Evolutionary conservation across 495 filamentous ascomycete genomes (phyloP), one percentile per base, ranked within the genome.

Genomic region (Elasticomyces elasticus): DNA sequence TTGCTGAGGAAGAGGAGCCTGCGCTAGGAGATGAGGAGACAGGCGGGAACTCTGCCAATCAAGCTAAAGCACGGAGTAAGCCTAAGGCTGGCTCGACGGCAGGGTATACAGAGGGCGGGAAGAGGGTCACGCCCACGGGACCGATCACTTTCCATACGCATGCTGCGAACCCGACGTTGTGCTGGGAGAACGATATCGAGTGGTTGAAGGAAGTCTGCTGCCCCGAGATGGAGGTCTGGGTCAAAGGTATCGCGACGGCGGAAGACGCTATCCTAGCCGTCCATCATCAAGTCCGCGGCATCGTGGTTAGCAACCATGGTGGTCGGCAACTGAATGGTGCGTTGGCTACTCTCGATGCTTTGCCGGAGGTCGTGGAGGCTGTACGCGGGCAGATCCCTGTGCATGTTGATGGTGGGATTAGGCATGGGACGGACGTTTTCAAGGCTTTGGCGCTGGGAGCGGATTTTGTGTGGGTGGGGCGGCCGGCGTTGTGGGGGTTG

Each of bases 281-380:
- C 2, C 62, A 66, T 23, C 61, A 67, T 35, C 47, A 60, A 0
- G 55, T 68, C 15, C 52, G 62, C 24, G 69, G 69, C n/a, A 66
- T 72, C 23, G 62, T 70, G 1, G 64, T 72, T 5, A 73, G 71
- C 1, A 78, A 79, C 33, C 76, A 79, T 48, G 76, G 75, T 2
- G 76, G 76, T 3, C 61, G 76, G 55, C 69, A 70, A 49, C 54
- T 70, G n/a, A 66, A 71, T 35, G 69, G 69, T 11, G 56, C 72
- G 26, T 44, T 66, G 13, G 61, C 50, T 11, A 56, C 60, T 15
- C 37, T 67, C 2, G 64, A 67, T 48, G 61, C 64, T 10, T 51
- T 71, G 19, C 62, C 65, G 0, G 66, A 67, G 24, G 50, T 71
- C 22, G 67, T 67, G 9, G 62, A 60, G 24, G 63, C 64, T 3